Percentiles rank a stretch among this genome's conserved stretches.
These are phyloP conservation scores for Arabidopsis arenosa DNA, from an alignment of 345 rosid genomes.

Conservation along the genomic window DNA sequence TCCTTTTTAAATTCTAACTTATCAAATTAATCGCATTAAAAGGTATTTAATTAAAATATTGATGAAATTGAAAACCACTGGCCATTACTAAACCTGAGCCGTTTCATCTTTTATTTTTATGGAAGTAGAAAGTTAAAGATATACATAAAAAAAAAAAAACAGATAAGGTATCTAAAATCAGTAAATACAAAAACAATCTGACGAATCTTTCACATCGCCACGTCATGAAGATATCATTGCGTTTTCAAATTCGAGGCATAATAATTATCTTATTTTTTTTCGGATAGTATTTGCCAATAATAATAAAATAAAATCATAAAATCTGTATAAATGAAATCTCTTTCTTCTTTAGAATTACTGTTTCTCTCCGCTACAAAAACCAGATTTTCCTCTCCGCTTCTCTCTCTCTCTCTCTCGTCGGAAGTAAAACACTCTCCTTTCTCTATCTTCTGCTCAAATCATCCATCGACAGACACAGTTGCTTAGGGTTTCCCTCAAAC, in stretches of 20 bases:
- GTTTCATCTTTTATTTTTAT: background rate
- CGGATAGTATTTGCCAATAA: background rate
- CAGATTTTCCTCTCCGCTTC: conserved; percentile 17
- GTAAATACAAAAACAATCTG: background rate
- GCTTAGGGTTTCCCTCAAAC: conserved; percentile 7
- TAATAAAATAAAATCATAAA: too few species aligned
- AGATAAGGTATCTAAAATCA: background rate
- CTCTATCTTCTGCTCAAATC: conserved; percentile 18
- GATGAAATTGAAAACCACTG: background rate
- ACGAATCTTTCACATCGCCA: conserved; percentile 36
- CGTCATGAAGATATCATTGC: conserved; percentile 38
- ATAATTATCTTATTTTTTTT: background rate
- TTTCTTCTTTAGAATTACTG: background rate
- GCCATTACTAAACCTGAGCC: background rate
- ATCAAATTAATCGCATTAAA: background rate
- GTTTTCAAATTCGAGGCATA: conserved; percentile 29
- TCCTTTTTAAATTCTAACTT: too few species aligned
- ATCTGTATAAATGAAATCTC: conserved; percentile 8
- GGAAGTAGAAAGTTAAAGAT: background rate
- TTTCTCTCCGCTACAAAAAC: conserved; percentile 21
- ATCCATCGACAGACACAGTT: conserved; percentile 2
- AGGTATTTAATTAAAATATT: background rate
- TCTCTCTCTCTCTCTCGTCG: background rate
- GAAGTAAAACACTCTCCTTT: background rate
- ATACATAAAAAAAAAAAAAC: background rate